Base-by-base conservation (phyloP, 805 yeast genomes). In the Hanseniaspora valbyensis region DNA sequence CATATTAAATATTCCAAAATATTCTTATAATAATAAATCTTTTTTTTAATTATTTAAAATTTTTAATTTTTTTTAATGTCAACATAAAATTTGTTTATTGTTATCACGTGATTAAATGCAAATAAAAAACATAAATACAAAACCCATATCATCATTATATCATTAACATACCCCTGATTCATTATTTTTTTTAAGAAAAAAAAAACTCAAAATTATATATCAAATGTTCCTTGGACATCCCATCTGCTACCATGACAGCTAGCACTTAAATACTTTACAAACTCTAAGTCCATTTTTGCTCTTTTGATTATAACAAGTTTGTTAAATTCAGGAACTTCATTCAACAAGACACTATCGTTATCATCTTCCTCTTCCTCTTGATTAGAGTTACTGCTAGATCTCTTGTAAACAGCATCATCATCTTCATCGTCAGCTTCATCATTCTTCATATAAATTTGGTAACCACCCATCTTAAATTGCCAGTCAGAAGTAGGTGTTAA, bases 401-500 rank as follows among this genome's bases (percentile, higher is more conserved):
- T 66, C 34, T 72, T 73, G 66, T 88, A 88, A 29, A 88, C 81
- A 0, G 96, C 95, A 9, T 96, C 95, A 61, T 88, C 96, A 54
- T 81, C 87, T 29, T 63, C 66, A 28, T 59, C 67, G n/a, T 68
- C 77, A 22, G 67, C 73, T 22, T 69, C 74, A 41, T 76, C 76
- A 54, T 73, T 68, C n/a, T 73, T 69, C 95, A 92, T 85, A 60
- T 90, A 81, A 49, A 94, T 69, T 61, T 92, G 96, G 66, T 94
- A 92, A 1, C 96, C 99, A 33, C 99, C 99, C 44, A 73, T 68
- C 58, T 86, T 95, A n/a, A 95, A 95, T 30, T 76, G 70, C 44
- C 78, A 85, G 96, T 96, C 90, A 36, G 85, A 85, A 2, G 83
- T 74, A 0, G 96, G 95, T 0, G 97, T 90, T 41, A 92, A 63